Conservation (phyloP, 371 early-diverging fungal genomes). For the Syncephalastrum contaminatum region DNA sequence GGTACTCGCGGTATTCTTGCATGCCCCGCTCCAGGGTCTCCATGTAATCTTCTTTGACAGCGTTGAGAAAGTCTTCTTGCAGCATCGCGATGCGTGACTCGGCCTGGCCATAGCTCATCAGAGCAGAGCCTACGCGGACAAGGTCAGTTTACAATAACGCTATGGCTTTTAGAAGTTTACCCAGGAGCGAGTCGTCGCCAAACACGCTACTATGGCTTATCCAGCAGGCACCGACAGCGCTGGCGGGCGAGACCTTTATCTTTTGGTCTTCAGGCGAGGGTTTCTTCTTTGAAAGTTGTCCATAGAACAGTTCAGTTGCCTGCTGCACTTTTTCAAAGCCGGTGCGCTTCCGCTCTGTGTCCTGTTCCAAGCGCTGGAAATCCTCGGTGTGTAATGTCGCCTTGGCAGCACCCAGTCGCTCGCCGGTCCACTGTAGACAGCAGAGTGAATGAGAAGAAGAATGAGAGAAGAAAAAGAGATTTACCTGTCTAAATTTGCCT, state of each 20-base stretch:
- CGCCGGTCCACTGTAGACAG: conserved; percentile 46
- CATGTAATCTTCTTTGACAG: conserved; percentile 47
- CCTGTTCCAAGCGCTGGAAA: conserved; percentile 38
- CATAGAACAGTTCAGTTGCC: conserved; percentile 23
- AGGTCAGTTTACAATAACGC: conserved; percentile 2
- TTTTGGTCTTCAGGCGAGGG: conserved; percentile 61
- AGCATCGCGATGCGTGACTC: conserved; percentile 61
- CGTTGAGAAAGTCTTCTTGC: conserved; percentile 56
- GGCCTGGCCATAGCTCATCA: conserved; percentile 61
- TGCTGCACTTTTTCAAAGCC: conserved; percentile 38
- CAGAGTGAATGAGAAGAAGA: background rate
- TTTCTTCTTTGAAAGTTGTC: conserved; percentile 50
- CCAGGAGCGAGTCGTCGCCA: conserved; percentile 59
- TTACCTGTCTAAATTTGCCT: conserved; percentile 70
- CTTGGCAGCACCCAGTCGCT: conserved; percentile 49
- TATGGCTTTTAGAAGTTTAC: conserved; percentile 28
- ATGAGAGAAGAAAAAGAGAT: background rate
- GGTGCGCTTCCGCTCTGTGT: conserved; percentile 29
- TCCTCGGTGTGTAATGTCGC: conserved; percentile 45
- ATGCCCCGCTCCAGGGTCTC: conserved; percentile 43
- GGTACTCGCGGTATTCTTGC: conserved; percentile 63
- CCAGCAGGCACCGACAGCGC: conserved; percentile 63
- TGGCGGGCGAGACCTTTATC: conserved; percentile 55
- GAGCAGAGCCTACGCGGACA: conserved; percentile 40
- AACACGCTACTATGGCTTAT: conserved; percentile 55